phyloP scores from a whole-genome alignment of 2,329 filamentous ascomycete species.

The Amylocarpus encephaloides region DNA sequence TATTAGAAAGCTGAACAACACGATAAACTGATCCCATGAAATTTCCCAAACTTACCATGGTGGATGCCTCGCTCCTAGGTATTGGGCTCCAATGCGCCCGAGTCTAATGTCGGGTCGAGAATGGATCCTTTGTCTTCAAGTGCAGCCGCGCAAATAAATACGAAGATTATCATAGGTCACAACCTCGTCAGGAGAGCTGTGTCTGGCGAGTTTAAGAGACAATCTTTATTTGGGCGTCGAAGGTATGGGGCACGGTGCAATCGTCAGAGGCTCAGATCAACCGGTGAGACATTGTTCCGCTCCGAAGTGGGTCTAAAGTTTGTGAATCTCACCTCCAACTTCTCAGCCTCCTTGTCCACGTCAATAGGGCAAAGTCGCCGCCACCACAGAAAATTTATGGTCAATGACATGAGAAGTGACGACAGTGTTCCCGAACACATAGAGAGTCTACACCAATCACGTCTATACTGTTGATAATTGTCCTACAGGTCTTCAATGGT shows the following conservation, averaged over 20 bases:
- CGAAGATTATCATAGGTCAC: not conserved
- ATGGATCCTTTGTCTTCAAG: not conserved
- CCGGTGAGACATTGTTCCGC: not conserved
- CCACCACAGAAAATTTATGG: not conserved
- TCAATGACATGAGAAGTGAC: no score
- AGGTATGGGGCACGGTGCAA: not conserved
- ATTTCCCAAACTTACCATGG: conserved; percentile 23
- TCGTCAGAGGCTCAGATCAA: not conserved
- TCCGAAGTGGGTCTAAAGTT: not conserved
- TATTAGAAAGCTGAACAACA: conserved; percentile 11
- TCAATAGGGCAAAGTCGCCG: not conserved
- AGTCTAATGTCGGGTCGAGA: not conserved
- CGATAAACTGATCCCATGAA: not conserved
- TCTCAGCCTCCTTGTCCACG: not conserved
- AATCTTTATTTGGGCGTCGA: conserved; percentile 2
- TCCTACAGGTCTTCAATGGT: no score
- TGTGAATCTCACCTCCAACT: not conserved
- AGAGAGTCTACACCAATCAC: no score
- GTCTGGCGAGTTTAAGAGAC: not conserved
- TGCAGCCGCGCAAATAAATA: not conserved
- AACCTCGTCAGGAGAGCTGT: not conserved
- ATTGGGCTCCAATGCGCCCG: conserved; percentile 17
- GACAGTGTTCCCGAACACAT: no score
- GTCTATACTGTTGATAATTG: no score
- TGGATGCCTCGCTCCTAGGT: conserved; percentile 14